These are phyloP conservation scores for Scheffersomyces illinoinensis DNA, from an alignment of 1,139 yeast species.

Conservation along the genomic window DNA sequence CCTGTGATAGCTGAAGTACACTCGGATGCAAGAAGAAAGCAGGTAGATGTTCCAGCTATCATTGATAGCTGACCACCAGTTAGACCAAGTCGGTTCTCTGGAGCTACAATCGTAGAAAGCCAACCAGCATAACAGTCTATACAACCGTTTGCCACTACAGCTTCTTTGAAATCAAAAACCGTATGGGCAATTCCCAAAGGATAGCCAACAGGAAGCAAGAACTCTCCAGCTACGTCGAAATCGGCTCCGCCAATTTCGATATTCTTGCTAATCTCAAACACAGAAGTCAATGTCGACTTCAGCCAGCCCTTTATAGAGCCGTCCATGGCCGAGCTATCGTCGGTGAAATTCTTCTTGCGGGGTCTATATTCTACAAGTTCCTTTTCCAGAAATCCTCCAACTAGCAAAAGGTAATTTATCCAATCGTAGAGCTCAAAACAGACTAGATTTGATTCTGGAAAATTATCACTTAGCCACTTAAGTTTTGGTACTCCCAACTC, in stretches of 20 bases:
- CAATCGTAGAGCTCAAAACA: constrained; percentile 57
- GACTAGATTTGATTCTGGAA: constrained; percentile 21
- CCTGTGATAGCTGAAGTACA: constrained; percentile 31
- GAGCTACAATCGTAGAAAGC: constrained; percentile 29
- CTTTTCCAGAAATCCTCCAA: constrained; percentile 18
- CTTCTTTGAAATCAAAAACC: constrained; percentile 1
- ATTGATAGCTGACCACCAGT: constrained; percentile 33
- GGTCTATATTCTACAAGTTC: background rate
- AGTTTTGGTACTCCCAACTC: constrained; percentile 61
- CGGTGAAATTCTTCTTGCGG: constrained; percentile 4
- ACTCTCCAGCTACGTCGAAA: background rate
- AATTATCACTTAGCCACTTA: constrained; percentile 32
- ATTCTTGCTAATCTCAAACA: constrained; percentile 16
- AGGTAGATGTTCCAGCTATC: constrained; percentile 66
- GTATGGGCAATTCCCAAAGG: constrained; percentile 17
- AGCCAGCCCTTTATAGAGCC: constrained; percentile 62
- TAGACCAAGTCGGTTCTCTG: constrained; percentile 8
- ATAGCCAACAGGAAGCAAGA: constrained; percentile 18
- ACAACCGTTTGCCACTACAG: constrained; percentile 45
- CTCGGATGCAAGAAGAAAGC: constrained; percentile 40
- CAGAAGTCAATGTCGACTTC: constrained; percentile 16
- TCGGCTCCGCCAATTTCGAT: constrained; percentile 18
- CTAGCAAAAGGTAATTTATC: constrained; percentile 39
- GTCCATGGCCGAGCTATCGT: constrained; percentile 37
- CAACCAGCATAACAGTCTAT: constrained; percentile 63